These are phyloP conservation scores for Singerocomus rubriflavus DNA, from an alignment of 1,284 basidiomycete species.

Conservation along the genomic window DNA sequence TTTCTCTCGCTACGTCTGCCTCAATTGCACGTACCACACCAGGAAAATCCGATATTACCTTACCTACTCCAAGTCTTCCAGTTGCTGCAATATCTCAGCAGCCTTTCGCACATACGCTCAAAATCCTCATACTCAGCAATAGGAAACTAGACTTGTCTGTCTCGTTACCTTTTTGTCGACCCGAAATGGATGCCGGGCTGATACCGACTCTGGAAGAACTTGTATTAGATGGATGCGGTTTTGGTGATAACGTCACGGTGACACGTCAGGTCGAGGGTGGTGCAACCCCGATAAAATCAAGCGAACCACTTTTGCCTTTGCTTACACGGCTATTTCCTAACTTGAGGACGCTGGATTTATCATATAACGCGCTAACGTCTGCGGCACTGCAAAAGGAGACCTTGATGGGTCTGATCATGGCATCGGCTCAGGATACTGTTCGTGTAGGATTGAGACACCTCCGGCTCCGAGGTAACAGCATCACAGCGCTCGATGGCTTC, in stretches of 20 bases:
- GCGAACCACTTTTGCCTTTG: conserved; percentile 53
- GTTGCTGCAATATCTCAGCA: conserved; percentile 56
- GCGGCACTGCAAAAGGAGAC: conserved; percentile 45
- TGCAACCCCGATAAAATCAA: conserved; percentile 40
- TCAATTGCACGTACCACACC: conserved; percentile 14
- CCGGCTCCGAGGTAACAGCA: conserved; percentile 61
- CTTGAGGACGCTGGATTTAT: conserved; percentile 63
- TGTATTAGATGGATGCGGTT: conserved; percentile 64
- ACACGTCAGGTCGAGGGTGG: conserved; percentile 30
- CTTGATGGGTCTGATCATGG: conserved; percentile 50
- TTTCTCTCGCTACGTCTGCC: conserved; percentile 49
- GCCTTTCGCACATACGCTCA: conserved; percentile 58
- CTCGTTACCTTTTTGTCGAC: conserved; percentile 43
- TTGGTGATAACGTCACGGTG: conserved; percentile 54
- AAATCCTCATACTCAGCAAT: conserved; percentile 58
- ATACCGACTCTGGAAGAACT: conserved; percentile 70
- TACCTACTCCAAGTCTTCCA: conserved; percentile 68
- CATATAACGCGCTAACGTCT: conserved; percentile 66
- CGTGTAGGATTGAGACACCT: conserved; percentile 61
- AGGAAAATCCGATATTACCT: conserved; percentile 46
- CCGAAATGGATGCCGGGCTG: conserved; percentile 36
- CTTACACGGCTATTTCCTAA: conserved; percentile 65
- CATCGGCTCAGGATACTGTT: conserved; percentile 22
- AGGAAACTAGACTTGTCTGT: conserved; percentile 64
- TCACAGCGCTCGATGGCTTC: conserved; percentile 61